A percentile compares a stretch with the other conserved stretches of the same genome.
Evolutionary conservation across 116 monocot genomes (phyloP).

Genomic region (Cymodocea nodosa): DNA sequence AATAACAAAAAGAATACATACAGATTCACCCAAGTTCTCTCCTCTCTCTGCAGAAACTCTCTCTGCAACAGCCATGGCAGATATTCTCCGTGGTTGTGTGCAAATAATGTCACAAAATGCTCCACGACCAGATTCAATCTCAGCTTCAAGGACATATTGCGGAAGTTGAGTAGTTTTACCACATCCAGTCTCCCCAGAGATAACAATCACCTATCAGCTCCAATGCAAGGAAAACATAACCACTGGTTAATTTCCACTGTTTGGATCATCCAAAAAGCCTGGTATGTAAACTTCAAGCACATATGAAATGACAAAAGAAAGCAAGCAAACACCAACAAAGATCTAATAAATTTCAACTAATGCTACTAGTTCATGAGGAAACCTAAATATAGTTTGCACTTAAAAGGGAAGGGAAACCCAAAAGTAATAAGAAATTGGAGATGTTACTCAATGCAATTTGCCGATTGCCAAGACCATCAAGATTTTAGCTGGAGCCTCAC

Average conservation of each 20-base stretch:
- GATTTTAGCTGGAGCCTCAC: too few relatives aligned
- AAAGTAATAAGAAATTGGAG: too few relatives aligned
- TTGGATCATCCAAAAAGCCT: background rate
- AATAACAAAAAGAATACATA: constrained; percentile 19
- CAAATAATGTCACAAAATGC: constrained; percentile 98
- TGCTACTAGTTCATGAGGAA: too few relatives aligned
- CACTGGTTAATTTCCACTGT: background rate
- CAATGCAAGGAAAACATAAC: constrained; percentile 1
- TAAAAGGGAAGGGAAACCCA: too few relatives aligned
- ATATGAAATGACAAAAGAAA: too few relatives aligned
- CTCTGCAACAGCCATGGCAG: constrained; percentile 95
- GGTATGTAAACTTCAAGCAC: too few relatives aligned
- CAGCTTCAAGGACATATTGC: constrained; percentile 88
- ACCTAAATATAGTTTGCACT: too few relatives aligned
- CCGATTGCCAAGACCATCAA: too few relatives aligned
- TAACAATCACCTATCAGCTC: constrained; percentile 55
- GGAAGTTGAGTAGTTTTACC: constrained; percentile 99
- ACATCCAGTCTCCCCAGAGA: constrained; percentile 98
- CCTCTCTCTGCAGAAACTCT: constrained; percentile 96
- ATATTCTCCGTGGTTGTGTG: constrained; percentile 97
- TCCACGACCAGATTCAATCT: constrained; percentile 96
- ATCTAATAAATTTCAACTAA: too few relatives aligned
- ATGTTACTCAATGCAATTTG: too few relatives aligned
- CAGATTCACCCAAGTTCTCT: constrained; percentile 86
- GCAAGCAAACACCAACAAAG: too few relatives aligned